Evolutionary conservation across 306 rosid genomes (phyloP), one percentile per base, ranked within the genome.

Genomic region (Acacia crassicarpa): DNA sequence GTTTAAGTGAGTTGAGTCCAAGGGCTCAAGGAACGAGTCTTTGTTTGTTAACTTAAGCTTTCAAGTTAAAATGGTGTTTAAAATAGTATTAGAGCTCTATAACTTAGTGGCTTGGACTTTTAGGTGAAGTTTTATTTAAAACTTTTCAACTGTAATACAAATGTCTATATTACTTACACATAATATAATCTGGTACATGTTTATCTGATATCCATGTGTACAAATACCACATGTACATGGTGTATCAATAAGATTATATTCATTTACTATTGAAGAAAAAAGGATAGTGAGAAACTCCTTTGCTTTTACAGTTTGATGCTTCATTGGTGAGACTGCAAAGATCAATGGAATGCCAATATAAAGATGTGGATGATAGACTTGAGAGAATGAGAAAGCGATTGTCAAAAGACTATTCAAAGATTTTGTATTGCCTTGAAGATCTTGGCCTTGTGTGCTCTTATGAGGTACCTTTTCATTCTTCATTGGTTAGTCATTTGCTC

Each of bases 391-490:
- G 63, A 44, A 90, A 87, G 82, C 77, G 86, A 23, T 66, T 92
- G 79, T 81, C 75, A 27, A 87, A 65, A 79, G 91, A 89, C 70
- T 86, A 77, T 58, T 69, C 82, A n/a, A 90, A 89, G 88, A 84
- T 92, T 59, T 78, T 84, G 80, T 89, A 85, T 87, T 92, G 97
- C 80, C 91, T 90, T 66, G 92, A 92, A 2, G 88, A 92, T 56
- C 94, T 90, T 77, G 97, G 97, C 78, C 89, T 89, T 61, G 17
- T 83, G 12, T 90, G 97, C 82, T 86, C 94, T 53, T 86, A 84
- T 78, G 97, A 92, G 97, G 94, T 92, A 85, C 70, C 87, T 33
- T 65, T 35, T 33, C 49, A 62, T 30, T 58, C 85, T 17, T 68
- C 0, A 41, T 68, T 25, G 54, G 35, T 51, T 51, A 67, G 1